phyloP scores from a whole-genome alignment of 805 yeast species.

The Barnettozyma botsteinii region DNA sequence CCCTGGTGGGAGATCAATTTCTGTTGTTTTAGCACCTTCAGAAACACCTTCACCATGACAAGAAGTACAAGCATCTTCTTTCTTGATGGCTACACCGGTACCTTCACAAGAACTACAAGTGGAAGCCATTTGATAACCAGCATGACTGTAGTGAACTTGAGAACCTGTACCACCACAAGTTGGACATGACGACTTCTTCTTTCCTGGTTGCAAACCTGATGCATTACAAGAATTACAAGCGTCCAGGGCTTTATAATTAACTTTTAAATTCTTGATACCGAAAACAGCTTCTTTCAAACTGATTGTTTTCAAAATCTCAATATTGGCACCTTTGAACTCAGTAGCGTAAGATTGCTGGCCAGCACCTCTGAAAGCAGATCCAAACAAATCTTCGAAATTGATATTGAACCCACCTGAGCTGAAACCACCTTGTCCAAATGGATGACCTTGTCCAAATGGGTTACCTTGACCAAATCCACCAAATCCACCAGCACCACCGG shows the following conservation, averaged over 20 bases:
- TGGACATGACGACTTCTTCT: constrained; percentile 69
- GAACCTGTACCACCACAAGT: constrained; percentile 94
- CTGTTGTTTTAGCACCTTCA: constrained; percentile 60
- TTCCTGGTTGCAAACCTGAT: constrained; percentile 74
- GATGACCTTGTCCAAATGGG: no score
- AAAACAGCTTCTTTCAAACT: constrained; percentile 82
- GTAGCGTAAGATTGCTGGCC: constrained; percentile 46
- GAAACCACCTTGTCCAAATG: constrained; percentile 30
- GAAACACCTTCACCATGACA: constrained; percentile 92
- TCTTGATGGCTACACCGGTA: constrained; percentile 70
- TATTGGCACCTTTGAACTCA: constrained; percentile 83
- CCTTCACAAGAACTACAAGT: constrained; percentile 89
- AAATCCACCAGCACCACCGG: constrained; percentile 42
- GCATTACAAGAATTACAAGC: constrained; percentile 80
- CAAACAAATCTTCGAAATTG: constrained; percentile 60
- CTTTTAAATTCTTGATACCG: constrained; percentile 58
- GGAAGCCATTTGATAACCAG: constrained; percentile 95
- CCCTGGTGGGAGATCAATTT: constrained; percentile 84
- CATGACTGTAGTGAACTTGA: constrained; percentile 74
- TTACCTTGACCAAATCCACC: constrained; percentile 34
- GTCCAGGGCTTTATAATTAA: constrained; percentile 69
- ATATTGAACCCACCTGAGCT: constrained; percentile 21
- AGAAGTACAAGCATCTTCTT: constrained; percentile 61
- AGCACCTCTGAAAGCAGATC: constrained; percentile 41
- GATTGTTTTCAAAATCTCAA: constrained; percentile 71